A percentile compares a stretch with the other conserved stretches of the same genome.
These are phyloP conservation scores for Pyricularia sp. DNA, from an alignment of 2,329 filamentous ascomycete species.

Conservation along the genomic window DNA sequence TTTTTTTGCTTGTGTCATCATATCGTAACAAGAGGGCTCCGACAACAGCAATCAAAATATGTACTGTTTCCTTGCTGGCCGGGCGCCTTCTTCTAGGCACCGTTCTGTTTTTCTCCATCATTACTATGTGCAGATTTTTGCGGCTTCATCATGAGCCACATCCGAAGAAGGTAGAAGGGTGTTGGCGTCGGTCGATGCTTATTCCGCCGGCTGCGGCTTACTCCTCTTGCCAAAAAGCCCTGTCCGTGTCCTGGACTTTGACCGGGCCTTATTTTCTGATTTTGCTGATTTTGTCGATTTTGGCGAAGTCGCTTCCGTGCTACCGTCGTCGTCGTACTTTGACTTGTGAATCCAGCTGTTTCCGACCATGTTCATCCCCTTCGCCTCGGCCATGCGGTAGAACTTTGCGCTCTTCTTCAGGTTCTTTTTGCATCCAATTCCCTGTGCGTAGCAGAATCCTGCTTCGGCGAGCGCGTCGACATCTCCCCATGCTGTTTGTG, in stretches of 20 bases:
- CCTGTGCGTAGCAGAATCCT: conserved; percentile 92
- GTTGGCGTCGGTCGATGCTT: neutral
- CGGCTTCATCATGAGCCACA: neutral
- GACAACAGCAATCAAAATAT: neutral
- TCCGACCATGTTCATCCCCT: conserved; percentile 94
- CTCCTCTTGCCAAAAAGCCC: conserved; percentile 49
- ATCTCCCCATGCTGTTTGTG: conserved; percentile 72
- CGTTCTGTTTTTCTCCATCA: neutral
- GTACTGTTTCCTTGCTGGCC: neutral
- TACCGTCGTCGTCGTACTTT: conserved; percentile 69
- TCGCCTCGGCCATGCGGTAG: conserved; percentile 82
- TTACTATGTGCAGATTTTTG: neutral
- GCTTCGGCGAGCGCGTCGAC: conserved; percentile 89
- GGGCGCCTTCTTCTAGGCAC: neutral
- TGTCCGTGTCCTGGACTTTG: conserved; percentile 66
- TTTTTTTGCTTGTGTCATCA: neutral
- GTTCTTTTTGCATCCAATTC: conserved; percentile 90
- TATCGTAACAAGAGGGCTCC: neutral
- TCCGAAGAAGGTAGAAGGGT: neutral
- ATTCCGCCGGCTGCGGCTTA: neutral
- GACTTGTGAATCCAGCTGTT: conserved; percentile 99
- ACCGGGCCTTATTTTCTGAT: conserved; percentile 61
- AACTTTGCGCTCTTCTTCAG: conserved; percentile 87
- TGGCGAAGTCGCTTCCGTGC: conserved; percentile 31
- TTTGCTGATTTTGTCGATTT: conserved; percentile 49